Conservation (phyloP, 2,329 filamentous ascomycete species). For the Botrytis medusae region DNA sequence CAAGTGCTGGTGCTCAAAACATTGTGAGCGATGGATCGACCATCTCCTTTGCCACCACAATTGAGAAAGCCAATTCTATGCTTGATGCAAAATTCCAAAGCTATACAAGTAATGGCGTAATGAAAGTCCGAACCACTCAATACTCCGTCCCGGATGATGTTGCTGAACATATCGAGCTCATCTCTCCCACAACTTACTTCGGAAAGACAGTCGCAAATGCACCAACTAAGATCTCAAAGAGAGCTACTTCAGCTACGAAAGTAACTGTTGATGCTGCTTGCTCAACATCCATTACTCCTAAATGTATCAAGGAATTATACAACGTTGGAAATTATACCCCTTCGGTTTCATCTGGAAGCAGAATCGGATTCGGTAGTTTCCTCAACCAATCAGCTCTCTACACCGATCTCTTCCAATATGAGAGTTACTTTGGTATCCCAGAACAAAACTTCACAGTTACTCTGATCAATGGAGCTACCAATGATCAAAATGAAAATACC, state of each 20-base stretch:
- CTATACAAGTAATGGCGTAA: constrained; percentile 52
- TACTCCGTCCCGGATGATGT: constrained; percentile 35
- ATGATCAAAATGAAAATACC: constrained; percentile 42
- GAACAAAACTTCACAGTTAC: constrained; percentile 47
- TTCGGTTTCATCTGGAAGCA: constrained; percentile 47
- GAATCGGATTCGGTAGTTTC: constrained; percentile 52
- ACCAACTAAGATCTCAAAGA: constrained; percentile 12
- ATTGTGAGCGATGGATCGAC: constrained; percentile 53
- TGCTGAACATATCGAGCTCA: constrained; percentile 33
- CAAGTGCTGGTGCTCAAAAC: constrained; percentile 49
- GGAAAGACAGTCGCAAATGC: constrained; percentile 29
- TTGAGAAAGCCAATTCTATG: constrained; percentile 51
- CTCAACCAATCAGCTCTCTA: constrained; percentile 51
- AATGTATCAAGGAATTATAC: constrained; percentile 51
- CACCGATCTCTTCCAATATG: constrained; percentile 45
- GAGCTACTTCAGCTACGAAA: constrained; percentile 4
- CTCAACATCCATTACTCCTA: constrained; percentile 45
- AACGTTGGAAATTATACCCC: constrained; percentile 49
- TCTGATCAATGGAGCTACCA: constrained; percentile 44
- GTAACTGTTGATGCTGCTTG: constrained; percentile 29
- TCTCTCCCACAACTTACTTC: constrained; percentile 37
- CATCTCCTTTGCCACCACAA: constrained; percentile 50
- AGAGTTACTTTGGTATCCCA: constrained; percentile 44
- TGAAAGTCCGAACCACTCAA: constrained; percentile 32
- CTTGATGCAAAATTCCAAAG: constrained; percentile 52